Percentiles rank a stretch among this genome's conserved stretches.
phyloP scores from a whole-genome alignment of 2,329 filamentous ascomycete genomes.

The Cercospora sp. region DNA sequence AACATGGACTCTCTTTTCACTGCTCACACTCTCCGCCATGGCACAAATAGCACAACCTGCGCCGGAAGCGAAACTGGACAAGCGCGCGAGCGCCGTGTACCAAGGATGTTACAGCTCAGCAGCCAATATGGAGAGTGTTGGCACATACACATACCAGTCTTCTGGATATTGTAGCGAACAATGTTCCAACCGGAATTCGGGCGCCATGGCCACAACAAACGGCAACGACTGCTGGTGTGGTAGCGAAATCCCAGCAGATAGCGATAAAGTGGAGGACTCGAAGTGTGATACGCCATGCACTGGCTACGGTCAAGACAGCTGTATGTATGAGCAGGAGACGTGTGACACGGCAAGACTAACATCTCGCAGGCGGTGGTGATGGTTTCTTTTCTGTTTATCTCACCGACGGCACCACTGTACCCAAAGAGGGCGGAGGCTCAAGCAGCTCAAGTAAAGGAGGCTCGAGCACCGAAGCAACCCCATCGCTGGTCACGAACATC shows the following conservation, averaged over 20 bases:
- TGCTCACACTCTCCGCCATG: constrained; percentile 24
- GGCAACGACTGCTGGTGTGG: constrained; percentile 75
- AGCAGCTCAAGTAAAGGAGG: constrained; percentile 21
- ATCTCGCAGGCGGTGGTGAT: constrained; percentile 57
- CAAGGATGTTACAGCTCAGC: constrained; percentile 57
- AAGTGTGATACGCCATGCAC: constrained; percentile 65
- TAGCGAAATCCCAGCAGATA: constrained; percentile 62
- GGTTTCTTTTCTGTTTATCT: constrained; percentile 54
- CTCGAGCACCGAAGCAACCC: constrained; percentile 22
- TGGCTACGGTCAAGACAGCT: constrained; percentile 18
- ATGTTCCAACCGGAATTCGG: constrained; percentile 50
- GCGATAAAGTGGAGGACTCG: constrained; percentile 56
- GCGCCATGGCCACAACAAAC: constrained; percentile 65
- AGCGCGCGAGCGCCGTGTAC: constrained; percentile 56
- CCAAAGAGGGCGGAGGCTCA: constrained; percentile 43
- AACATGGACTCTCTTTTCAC: constrained; percentile 19
- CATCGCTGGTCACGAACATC: constrained; percentile 36
- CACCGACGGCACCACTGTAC: constrained; percentile 39
- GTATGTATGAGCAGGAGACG: constrained; percentile 10
- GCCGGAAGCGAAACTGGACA: constrained; percentile 55
- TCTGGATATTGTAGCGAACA: constrained; percentile 55
- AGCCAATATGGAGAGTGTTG: constrained; percentile 50
- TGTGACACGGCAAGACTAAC: constrained; percentile 11
- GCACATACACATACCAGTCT: constrained; percentile 54
- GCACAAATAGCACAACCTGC: constrained; percentile 57